Evolutionary conservation across 352 stramenopile species (phyloP), one percentile per base, ranked within the genome.

Genomic region (Globisporangium spinosum): DNA sequence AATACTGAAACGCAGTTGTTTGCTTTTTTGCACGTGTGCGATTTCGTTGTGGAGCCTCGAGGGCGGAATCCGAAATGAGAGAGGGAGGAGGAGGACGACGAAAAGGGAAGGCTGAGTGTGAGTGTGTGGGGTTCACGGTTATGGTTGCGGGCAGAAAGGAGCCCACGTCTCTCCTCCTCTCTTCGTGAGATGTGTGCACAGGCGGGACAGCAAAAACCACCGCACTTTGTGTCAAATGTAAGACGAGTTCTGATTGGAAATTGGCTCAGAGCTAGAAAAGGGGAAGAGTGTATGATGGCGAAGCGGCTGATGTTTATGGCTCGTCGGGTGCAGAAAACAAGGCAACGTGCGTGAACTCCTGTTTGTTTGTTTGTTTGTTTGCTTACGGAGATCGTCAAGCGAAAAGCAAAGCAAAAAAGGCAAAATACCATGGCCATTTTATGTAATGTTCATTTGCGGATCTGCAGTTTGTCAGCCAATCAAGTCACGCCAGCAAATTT

Each of bases 61-160:
- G 15, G 23, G 34, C 58, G 17, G 35, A 64, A 55, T 64, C 58
- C 58, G 34, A 35, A 64, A 64, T 64, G 58, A 49, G 58, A 38
- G 35, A 64, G 51, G 25, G 51, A 20, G 51, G 22, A 27, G 22
- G 51, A 27, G 22, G 25, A 57, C 22, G 49, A 56, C 29, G 17
- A 32, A 2, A 25, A 56, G 49, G 22, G 12, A n/a, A 22, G 40
- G 15, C 15, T 22, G 15, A n/a, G 38, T n/a, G 15, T n/a, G 15
- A 15, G 40, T 8, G 38, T 22, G 15, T n/a, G 15, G 15, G 40
- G 40, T 49, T 49, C 40, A 49, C 4, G 38, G 10, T 32, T 32
- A 32, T 32, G 13, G 40, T 47, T 15, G 10, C 34, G 34, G 34
- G 17, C 38, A 45, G 38, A 45, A 45, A 40, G 34, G 10, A 40